Conservation (phyloP, 495 filamentous ascomycete species). For the Xylaria castorea region DNA sequence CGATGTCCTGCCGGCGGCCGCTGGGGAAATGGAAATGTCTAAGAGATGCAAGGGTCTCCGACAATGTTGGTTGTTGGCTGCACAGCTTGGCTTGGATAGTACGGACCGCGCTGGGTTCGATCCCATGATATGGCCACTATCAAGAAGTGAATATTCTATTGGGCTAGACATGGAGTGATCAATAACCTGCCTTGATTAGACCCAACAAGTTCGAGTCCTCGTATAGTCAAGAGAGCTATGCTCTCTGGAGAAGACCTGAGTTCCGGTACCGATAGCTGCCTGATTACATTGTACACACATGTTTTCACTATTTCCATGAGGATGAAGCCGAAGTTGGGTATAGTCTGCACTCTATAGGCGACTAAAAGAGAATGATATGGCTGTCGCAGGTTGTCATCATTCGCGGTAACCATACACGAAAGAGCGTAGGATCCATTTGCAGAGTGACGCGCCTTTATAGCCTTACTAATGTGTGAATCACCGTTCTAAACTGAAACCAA, state of each 20-base stretch:
- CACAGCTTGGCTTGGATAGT: constrained; percentile 9
- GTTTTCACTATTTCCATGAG: background rate
- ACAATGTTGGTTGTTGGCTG: constrained; percentile 25
- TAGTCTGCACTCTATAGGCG: background rate
- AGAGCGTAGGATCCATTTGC: constrained; percentile 12
- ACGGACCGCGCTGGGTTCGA: constrained; percentile 11
- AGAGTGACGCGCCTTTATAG: constrained; percentile 19
- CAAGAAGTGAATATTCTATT: background rate
- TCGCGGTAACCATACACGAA: background rate
- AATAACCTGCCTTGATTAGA: constrained; percentile 2
- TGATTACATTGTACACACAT: background rate
- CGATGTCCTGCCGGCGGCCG: constrained; percentile 28
- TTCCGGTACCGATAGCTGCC: background rate
- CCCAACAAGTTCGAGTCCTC: background rate
- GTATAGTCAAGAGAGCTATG: background rate
- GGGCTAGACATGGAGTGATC: background rate
- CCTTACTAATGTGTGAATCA: constrained; percentile 19
- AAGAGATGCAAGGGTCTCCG: constrained; percentile 23
- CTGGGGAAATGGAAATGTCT: constrained; percentile 2
- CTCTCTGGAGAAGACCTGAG: background rate
- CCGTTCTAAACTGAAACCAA: constrained; percentile 16
- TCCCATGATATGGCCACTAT: background rate
- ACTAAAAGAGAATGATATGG: background rate
- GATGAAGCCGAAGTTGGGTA: background rate
- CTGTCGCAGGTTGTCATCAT: constrained; percentile 1